phyloP scores from a whole-genome alignment of 2,329 filamentous ascomycete species.

The Tolypocladium pustulatum region DNA sequence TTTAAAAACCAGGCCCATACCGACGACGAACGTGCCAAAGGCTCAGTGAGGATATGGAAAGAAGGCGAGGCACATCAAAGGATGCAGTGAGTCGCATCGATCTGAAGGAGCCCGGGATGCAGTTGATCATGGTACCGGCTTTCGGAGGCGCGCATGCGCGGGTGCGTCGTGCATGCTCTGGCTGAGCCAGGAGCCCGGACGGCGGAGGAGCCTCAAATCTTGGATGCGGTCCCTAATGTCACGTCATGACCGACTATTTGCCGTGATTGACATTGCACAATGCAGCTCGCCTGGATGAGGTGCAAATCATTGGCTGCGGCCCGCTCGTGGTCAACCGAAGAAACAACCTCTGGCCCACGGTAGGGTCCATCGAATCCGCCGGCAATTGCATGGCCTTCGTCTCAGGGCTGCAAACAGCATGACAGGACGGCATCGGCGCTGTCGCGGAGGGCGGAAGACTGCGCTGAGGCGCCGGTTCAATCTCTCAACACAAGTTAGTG shows the following conservation, averaged over 20 bases:
- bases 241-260: background rate
- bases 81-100: background rate
- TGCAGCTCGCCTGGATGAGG: background rate
- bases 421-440: background rate
- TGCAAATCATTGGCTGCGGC: background rate
- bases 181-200: background rate
- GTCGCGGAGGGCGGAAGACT: background rate
- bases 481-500: background rate
- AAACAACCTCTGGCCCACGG: background rate
- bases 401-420: background rate
- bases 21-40: background rate
- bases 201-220: background rate
- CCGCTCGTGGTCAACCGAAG: background rate
- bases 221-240: slow-evolving; percentile 1
- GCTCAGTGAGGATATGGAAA: background rate
- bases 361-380: background rate
- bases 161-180: background rate
- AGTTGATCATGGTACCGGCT: background rate
- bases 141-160: background rate
- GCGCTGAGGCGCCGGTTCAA: background rate
- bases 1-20: background rate
- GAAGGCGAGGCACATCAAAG: background rate
- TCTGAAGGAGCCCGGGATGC: background rate
- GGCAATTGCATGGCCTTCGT: background rate
- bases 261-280: background rate